Evolutionary conservation across 495 filamentous ascomycete genomes (phyloP).

Genomic region (Talaromyces proteolyticus): DNA sequence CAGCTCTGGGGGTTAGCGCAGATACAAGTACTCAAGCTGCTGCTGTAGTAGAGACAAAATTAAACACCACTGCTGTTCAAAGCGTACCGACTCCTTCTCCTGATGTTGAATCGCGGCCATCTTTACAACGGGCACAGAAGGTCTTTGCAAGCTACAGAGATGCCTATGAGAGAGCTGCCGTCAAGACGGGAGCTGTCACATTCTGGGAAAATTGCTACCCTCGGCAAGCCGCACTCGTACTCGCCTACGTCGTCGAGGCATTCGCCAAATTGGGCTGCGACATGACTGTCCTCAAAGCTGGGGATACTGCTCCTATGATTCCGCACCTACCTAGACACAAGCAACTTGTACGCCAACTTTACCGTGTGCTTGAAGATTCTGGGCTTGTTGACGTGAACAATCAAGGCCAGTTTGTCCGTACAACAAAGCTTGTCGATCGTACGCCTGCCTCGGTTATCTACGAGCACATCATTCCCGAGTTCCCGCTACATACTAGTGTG

Average conservation of each 20-base stretch:
- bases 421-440: slow-evolving; percentile 18
- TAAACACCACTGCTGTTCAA: slow-evolving; percentile 11
- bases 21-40: background rate
- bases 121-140: slow-evolving; percentile 4
- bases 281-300: background rate
- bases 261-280: slow-evolving; percentile 11
- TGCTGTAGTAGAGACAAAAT: background rate
- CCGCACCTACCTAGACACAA: slow-evolving; percentile 17
- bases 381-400: slow-evolving; percentile 27
- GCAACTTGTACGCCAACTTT: slow-evolving; percentile 21
- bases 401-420: slow-evolving; percentile 29
- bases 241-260: slow-evolving; percentile 17
- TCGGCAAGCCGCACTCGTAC: slow-evolving; percentile 12
- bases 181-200: slow-evolving; percentile 1
- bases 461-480: slow-evolving; percentile 26
- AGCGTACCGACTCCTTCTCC: slow-evolving; percentile 17
- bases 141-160: slow-evolving; percentile 7
- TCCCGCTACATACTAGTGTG: slow-evolving; percentile 29
- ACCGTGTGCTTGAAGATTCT: slow-evolving; percentile 28
- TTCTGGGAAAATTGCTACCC: slow-evolving; percentile 13
- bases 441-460: slow-evolving; percentile 23
- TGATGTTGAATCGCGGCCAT: background rate
- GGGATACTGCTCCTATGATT: slow-evolving; percentile 3
- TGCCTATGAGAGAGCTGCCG: slow-evolving; percentile 5
- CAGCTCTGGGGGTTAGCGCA: background rate